phyloP scores from a whole-genome alignment of 768 basidiomycete genomes.

The Kwoniella sp. region DNA sequence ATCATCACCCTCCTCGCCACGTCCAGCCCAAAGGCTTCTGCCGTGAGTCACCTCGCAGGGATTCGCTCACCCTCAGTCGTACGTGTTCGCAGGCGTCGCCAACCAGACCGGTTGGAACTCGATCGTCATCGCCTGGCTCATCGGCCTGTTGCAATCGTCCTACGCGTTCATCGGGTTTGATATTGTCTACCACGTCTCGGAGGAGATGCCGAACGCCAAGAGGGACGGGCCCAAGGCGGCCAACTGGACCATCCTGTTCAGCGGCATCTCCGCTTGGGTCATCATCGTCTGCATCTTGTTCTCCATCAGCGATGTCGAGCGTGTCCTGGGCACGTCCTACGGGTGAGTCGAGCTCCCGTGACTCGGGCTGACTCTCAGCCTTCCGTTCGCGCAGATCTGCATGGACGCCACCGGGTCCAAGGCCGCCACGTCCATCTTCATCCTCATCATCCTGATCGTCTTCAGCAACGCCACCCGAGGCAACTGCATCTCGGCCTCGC shows the following conservation, averaged over 20 bases:
- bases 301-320: slow-evolving; percentile 22
- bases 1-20: slow-evolving; percentile 19
- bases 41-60: slow-evolving; percentile 2
- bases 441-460: slow-evolving; percentile 14
- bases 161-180: slow-evolving; percentile 32
- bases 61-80: slow-evolving; percentile 4
- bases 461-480: slow-evolving; percentile 22
- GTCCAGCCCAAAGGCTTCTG: slow-evolving; percentile 17
- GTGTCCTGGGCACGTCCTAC: slow-evolving; percentile 14
- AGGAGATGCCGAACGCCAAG: slow-evolving; percentile 26
- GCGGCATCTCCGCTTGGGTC: slow-evolving; percentile 19
- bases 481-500: slow-evolving; percentile 10
- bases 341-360: slow-evolving; percentile 1
- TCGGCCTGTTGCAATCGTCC: slow-evolving; percentile 23
- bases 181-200: slow-evolving; percentile 26
- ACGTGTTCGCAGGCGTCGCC: slow-evolving; percentile 22
- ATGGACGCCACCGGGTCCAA: slow-evolving; percentile 22
- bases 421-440: slow-evolving; percentile 21
- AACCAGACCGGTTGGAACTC: slow-evolving; percentile 36
- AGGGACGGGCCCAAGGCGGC: slow-evolving; percentile 22
- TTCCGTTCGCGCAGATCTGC: slow-evolving; percentile 23
- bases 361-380: neutral
- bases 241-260: slow-evolving; percentile 21
- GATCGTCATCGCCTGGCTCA: slow-evolving; percentile 25
- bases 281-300: slow-evolving; percentile 30